Percentiles rank a stretch among this genome's conserved stretches.
Conservation (phyloP, 1,284 basidiomycete species). For the Ganoderma boninense region DNA sequence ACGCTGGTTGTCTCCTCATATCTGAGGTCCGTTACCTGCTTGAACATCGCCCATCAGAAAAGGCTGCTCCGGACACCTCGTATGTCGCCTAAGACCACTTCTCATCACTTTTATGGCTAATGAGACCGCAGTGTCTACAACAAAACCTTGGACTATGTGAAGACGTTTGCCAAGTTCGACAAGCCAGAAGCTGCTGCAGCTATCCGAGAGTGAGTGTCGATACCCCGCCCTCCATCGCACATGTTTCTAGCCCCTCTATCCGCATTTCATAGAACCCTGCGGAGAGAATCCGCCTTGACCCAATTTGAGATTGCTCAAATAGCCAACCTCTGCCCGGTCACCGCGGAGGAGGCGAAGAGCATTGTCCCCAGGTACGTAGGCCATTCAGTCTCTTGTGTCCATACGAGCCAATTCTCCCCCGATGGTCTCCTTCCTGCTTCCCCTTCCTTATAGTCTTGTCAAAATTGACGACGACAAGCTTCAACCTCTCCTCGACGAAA, state of each 20-base stretch:
- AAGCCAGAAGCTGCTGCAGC: constrained; percentile 87
- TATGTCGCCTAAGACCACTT: constrained; percentile 48
- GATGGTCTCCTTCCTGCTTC: constrained; percentile 10
- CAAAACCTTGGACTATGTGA: constrained; percentile 92
- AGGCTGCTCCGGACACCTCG: constrained; percentile 85
- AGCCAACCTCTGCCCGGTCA: constrained; percentile 88
- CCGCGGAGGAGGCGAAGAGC: constrained; percentile 91
- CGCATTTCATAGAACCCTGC: constrained; percentile 61
- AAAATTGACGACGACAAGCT: constrained; percentile 89
- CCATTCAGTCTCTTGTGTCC: background rate
- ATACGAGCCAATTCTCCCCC: background rate
- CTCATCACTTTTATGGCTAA: background rate
- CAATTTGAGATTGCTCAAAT: constrained; percentile 95
- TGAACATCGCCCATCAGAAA: constrained; percentile 75
- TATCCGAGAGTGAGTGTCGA: constrained; percentile 80
- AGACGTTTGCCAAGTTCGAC: constrained; percentile 90
- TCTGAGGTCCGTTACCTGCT: constrained; percentile 92
- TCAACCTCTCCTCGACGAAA: constrained; percentile 84
- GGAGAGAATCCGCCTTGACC: constrained; percentile 79
- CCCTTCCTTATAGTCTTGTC: constrained; percentile 63
- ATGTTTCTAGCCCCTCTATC: background rate
- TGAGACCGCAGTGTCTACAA: constrained; percentile 77
- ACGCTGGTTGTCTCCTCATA: constrained; percentile 89
- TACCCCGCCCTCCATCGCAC: no score
- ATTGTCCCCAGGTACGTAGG: constrained; percentile 80